Conservation (phyloP, 345 rosid species). For the Gynandropsis gynandra region DNA sequence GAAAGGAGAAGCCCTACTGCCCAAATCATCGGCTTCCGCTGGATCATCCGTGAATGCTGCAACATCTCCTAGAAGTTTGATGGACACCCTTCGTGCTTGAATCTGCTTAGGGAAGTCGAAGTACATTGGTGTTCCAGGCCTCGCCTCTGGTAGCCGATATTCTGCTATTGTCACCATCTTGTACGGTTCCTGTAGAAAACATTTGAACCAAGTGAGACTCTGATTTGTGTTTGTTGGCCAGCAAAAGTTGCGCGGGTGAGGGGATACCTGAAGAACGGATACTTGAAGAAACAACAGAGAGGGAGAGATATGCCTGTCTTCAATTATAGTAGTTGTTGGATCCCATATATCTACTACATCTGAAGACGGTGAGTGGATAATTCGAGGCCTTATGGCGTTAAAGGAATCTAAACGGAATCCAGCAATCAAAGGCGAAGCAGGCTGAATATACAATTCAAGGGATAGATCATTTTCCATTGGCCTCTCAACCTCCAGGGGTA, state of each 20-base stretch:
- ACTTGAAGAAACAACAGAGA: conserved; percentile 76
- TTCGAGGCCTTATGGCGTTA: conserved; percentile 65
- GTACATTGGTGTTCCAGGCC: conserved; percentile 70
- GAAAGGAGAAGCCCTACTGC: conserved; percentile 33
- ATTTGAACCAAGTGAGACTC: not conserved
- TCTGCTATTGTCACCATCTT: conserved; percentile 75
- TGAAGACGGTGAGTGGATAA: conserved; percentile 76
- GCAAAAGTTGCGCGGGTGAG: not conserved
- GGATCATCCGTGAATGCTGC: conserved; percentile 70
- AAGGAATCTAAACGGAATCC: conserved; percentile 91
- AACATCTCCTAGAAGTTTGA: conserved; percentile 74
- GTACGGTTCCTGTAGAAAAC: conserved; percentile 44
- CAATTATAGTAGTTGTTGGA: conserved; percentile 51
- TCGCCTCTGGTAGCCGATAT: conserved; percentile 74
- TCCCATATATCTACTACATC: conserved; percentile 51
- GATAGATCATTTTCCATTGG: conserved; percentile 55
- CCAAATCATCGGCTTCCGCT: conserved; percentile 61
- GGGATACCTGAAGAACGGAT: conserved; percentile 76
- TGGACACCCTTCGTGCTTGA: conserved; percentile 51
- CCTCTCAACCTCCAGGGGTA: conserved; percentile 75
- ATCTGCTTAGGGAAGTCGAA: conserved; percentile 66
- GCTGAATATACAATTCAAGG: conserved; percentile 75
- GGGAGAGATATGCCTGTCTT: conserved; percentile 72
- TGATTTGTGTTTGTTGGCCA: not conserved
- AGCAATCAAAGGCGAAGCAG: conserved; percentile 63